These are phyloP conservation scores for Physcomitrellopsis africana DNA, from an alignment of 225 moss, liverwort and hornwort species.

Conservation along the genomic window DNA sequence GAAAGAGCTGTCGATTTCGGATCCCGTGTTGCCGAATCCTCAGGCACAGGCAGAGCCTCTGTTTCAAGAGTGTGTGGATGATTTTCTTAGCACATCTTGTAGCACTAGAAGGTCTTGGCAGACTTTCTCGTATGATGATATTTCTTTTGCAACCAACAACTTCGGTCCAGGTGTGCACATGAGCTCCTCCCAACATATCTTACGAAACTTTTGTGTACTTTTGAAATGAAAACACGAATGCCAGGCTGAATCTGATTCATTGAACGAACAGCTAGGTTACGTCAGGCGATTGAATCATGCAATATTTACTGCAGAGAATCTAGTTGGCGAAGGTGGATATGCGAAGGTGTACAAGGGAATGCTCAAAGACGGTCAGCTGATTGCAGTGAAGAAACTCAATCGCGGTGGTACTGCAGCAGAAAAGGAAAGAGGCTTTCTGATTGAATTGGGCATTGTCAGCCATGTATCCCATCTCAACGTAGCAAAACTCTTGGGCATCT, in stretches of 20 bases:
- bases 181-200: background rate
- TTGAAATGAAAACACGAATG: too few species aligned
- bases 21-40: slow-evolving; percentile 64
- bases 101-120: slow-evolving; percentile 78
- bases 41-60: slow-evolving; percentile 22
- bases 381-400: slow-evolving; percentile 94
- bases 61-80: slow-evolving; percentile 55
- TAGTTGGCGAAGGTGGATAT: slow-evolving; percentile 95
- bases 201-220: background rate
- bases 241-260: too few species aligned
- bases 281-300: background rate
- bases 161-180: slow-evolving; percentile 61
- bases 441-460: slow-evolving; percentile 90
- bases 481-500: slow-evolving; percentile 82
- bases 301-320: slow-evolving; percentile 54
- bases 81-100: slow-evolving; percentile 53
- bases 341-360: slow-evolving; percentile 84
- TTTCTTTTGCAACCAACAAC: slow-evolving; percentile 74
- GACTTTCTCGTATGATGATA: slow-evolving; percentile 74
- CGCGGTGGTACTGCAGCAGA: slow-evolving; percentile 78
- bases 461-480: slow-evolving; percentile 91
- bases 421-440: slow-evolving; percentile 86
- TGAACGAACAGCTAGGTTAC: background rate
- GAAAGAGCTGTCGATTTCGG: slow-evolving; percentile 76
- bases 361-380: slow-evolving; percentile 63